phyloP scores from a whole-genome alignment of 257 asterid species.

The Solanum lignicaule region DNA sequence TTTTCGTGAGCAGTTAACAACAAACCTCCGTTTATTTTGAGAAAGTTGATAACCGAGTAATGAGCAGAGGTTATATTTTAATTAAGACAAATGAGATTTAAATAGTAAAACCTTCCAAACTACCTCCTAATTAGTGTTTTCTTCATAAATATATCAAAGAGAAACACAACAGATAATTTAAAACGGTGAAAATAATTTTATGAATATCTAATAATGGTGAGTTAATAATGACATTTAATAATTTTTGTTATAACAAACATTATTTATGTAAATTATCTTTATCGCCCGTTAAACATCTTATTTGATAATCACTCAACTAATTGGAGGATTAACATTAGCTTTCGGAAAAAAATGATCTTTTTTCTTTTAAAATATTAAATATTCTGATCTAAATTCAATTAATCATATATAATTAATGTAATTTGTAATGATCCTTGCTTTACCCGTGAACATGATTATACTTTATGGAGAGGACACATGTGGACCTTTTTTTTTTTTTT shows the following conservation, averaged over 20 bases:
- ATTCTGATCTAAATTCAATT: not conserved
- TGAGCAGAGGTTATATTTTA: no score
- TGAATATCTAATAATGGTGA: not conserved
- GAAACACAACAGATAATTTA: not conserved
- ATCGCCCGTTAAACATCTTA: no score
- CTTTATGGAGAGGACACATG: not conserved
- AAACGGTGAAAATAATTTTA: not conserved
- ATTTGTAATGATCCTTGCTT: not conserved
- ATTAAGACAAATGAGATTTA: not conserved
- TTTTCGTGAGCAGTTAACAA: no score
- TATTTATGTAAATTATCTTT: no score
- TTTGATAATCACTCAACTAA: not conserved
- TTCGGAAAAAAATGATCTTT: not conserved
- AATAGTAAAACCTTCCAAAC: not conserved
- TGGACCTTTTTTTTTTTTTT: not conserved
- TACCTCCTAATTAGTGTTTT: no score
- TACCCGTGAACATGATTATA: not conserved
- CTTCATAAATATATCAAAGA: not conserved
- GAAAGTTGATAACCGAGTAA: no score
- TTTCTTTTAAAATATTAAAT: not conserved
- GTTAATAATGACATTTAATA: not conserved
- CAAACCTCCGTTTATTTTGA: no score
- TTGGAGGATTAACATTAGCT: not conserved
- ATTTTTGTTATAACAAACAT: no score
- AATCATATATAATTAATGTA: not conserved